These are phyloP conservation scores for Penicillium argentinense DNA, from an alignment of 495 filamentous ascomycete species.

Conservation along the genomic window DNA sequence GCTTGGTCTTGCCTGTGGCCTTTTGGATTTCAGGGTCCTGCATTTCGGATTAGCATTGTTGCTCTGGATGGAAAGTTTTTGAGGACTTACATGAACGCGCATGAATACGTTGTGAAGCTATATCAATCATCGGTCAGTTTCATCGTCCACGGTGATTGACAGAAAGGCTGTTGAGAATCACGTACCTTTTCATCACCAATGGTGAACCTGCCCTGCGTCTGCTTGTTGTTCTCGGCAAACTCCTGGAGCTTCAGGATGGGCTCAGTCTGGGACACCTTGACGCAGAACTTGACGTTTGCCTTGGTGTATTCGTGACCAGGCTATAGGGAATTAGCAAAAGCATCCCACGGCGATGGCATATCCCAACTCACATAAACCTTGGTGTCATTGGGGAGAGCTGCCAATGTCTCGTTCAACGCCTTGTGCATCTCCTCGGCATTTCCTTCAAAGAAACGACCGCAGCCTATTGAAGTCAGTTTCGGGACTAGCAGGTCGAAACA, in stretches of 20 bases:
- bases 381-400: constrained; percentile 82
- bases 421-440: constrained; percentile 87
- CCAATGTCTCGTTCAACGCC: constrained; percentile 84
- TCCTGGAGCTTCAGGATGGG: constrained; percentile 72
- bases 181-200: constrained; percentile 96
- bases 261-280: constrained; percentile 69
- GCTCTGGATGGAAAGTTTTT: neutral
- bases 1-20: constrained; percentile 76
- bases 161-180: neutral
- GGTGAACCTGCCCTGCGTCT: constrained; percentile 95
- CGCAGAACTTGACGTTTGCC: constrained; percentile 82
- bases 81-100: constrained; percentile 69
- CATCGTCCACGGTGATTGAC: no score
- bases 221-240: constrained; percentile 75
- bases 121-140: constrained; percentile 11
- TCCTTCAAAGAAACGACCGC: constrained; percentile 97
- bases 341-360: neutral
- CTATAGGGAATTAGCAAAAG: constrained; percentile 38
- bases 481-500: neutral
- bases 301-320: constrained; percentile 98
- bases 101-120: constrained; percentile 98
- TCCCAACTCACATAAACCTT: constrained; percentile 83
- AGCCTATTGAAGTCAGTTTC: constrained; percentile 54
- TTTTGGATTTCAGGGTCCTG: constrained; percentile 84
- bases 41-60: neutral